Conservation (phyloP, 2,329 filamentous ascomycete species). For the Polychaeton citri region DNA sequence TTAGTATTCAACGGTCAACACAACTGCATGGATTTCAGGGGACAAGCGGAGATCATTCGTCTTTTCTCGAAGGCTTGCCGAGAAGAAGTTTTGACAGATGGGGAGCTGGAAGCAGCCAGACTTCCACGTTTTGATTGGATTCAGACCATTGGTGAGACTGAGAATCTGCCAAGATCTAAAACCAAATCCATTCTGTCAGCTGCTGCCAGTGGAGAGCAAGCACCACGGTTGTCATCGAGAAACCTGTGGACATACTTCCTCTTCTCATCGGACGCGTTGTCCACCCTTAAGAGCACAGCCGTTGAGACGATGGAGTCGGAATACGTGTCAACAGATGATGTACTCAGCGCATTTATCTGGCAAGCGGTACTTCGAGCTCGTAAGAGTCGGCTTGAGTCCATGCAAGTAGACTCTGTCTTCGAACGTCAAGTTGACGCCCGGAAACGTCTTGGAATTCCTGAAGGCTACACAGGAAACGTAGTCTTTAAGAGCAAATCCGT, state of each 20-base stretch:
- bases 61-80: conserved; percentile 6
- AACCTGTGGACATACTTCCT: not conserved
- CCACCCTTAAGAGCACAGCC: not conserved
- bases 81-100: conserved; percentile 1
- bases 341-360: conserved; percentile 4
- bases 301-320: not conserved
- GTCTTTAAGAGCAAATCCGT: conserved; percentile 1
- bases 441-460: conserved; percentile 1
- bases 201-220: not conserved
- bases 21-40: conserved; percentile 6
- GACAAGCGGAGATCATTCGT: conserved; percentile 3
- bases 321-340: conserved; percentile 6
- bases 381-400: not conserved
- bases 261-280: not conserved
- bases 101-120: not conserved
- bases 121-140: not conserved
- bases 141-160: not conserved
- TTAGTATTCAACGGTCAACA: conserved; percentile 5
- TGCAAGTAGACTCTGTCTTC: conserved; percentile 1
- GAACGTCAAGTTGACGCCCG: conserved; percentile 3
- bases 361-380: conserved; percentile 3
- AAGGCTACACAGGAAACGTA: conserved; percentile 2
- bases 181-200: not conserved
- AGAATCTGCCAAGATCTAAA: not conserved
- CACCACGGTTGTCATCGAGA: not conserved